Base-by-base conservation (phyloP, 1,284 basidiomycete genomes). In the Ganoderma sinense region DNA sequence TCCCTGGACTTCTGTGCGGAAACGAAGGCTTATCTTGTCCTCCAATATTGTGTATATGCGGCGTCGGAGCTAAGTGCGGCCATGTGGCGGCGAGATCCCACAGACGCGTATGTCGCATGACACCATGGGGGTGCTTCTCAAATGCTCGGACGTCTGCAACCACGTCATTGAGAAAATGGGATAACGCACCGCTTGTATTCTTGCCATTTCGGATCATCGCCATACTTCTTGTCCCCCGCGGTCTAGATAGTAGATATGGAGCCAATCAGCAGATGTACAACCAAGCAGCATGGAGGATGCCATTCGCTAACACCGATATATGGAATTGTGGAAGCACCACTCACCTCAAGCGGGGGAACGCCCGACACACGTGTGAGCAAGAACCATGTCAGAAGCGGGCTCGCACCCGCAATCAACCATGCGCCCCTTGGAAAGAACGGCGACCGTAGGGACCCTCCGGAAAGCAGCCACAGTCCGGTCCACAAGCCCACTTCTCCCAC, bases 401-500 rank as follows among this genome's bases (percentile, higher is more conserved):
- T 92, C 58, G 86, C 76, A 10, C 87, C 86, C 5, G 89, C 86
- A 5, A 89, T 72, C 14, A 84, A 83, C 68, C 86, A 79, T 0
- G 85, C 80, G 4, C 82, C 83, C 26, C 74, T 71, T 59, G 89
- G 84, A 75, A 86, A 85, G 74, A 84, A 82, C 53, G 83, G 75
- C 7, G 82, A 82, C 75, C 84, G 83, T 23, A 91, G 79, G 10
- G 87, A 85, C 11, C 83, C 74, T 3, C 85, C 82, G 2, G 90
- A 87, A 16, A 94, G 81, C 7, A 88, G 82, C 84, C 88, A 93
- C 36, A 94, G 89, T 13, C 91, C 91, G 3, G 86, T 86, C 89
- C 92, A 94, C 23, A 95, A 83, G 2, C 90, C 88, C 14, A 94
- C 85, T 81, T 95, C 94, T 31, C 91, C 93, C 43, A 94, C 86